Base-by-base conservation (phyloP, 1,284 basidiomycete species). In the Ustilago tritici region DNA sequence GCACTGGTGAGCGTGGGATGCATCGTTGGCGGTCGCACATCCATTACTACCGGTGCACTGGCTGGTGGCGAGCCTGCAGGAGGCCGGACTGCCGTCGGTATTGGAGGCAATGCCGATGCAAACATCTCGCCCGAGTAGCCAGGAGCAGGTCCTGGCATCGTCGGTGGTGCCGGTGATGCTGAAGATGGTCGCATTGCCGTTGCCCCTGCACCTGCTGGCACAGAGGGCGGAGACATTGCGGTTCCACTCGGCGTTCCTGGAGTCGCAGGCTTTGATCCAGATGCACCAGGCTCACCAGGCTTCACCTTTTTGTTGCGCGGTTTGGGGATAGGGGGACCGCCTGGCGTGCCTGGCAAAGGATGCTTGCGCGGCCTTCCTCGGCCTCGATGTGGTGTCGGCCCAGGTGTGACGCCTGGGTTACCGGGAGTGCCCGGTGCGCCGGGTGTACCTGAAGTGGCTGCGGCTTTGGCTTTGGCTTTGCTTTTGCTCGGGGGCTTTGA, bases 301-400 rank as follows among this genome's bases (percentile, higher is more conserved):
- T 76, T 76, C n/a, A 66, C 66, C 57, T 69, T 77, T 63, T 76
- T 76, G 61, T 72, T 77, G 28, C 63, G 64, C 34, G 70, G 63
- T 10, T 67, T 53, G 31, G 54, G 61, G 12, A 58, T 38, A 17
- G 73, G 73, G 4, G 68, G 67, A 36, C 70, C 70, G n/a, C 73
- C 73, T 15, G 74, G 68, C 10, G 74, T 72, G n/a, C 74, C 74
- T 17, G 70, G 70, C 35, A 73, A 47, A 5, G 70, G 70, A 67
- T 77, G 70, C 47, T 77, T 77, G 50, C 75, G 75, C n/a, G 75
- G 75, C 23, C 75, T 61, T 28, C 75, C 75, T 58, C 75, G 56
- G 19, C 75, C 70, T 59, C 75, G 65, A 52, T 77, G 75, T 12
- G 64, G 70, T 35, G 74, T 66, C 1, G 75, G 70, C 3, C 66